phyloP scores from a whole-genome alignment of 371 early-diverging fungal species.

The Mortierella sp. region DNA sequence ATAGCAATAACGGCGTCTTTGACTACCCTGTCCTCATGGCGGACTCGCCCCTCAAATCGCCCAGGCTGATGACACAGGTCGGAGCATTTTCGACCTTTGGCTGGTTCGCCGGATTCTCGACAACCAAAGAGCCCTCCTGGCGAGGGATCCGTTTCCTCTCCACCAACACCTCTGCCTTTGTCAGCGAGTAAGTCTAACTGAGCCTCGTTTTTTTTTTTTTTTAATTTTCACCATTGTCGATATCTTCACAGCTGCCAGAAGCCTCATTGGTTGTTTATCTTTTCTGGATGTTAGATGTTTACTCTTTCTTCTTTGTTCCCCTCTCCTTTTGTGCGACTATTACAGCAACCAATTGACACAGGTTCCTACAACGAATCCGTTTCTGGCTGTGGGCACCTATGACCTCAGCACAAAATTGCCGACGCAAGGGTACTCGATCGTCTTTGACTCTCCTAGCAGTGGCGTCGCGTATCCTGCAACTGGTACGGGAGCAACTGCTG shows the following conservation, averaged over 20 bases:
- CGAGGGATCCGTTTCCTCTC: not conserved
- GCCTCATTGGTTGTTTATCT: too few relatives aligned
- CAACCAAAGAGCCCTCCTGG: not conserved
- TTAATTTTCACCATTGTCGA: too few relatives aligned
- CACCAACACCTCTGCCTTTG: not conserved
- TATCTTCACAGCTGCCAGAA: too few relatives aligned
- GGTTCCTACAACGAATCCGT: not conserved
- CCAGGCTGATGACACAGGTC: not conserved
- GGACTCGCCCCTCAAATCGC: not conserved
- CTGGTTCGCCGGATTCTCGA: not conserved
- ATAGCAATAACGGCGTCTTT: not conserved
- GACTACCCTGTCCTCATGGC: not conserved
- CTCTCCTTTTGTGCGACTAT: not conserved
- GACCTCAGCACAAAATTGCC: not conserved
- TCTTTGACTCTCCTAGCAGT: conserved; percentile 10
- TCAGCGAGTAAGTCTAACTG: not conserved
- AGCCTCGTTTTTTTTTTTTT: too few relatives aligned
- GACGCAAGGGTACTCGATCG: not conserved
- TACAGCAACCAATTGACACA: not conserved
- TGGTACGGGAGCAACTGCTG: not conserved
- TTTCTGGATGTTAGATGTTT: too few relatives aligned
- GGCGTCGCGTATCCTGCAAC: conserved; percentile 1
- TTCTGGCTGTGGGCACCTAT: conserved; percentile 8
- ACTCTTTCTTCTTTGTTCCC: not conserved
- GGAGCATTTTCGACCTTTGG: not conserved